phyloP scores from a whole-genome alignment of 2,329 filamentous ascomycete genomes.

The Exophiala dermatitidis region DNA sequence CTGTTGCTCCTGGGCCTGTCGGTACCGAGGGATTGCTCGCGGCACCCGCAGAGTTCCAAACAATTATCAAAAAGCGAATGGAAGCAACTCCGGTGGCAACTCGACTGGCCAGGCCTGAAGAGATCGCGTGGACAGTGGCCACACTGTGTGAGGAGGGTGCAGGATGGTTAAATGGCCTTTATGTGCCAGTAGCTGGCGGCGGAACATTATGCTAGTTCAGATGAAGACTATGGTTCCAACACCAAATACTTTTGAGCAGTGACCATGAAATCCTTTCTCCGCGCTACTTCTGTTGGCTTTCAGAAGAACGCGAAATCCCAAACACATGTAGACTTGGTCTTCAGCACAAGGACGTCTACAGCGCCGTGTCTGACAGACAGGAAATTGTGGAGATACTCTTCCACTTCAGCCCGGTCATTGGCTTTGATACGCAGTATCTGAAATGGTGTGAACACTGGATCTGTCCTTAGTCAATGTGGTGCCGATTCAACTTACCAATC shows the following conservation, averaged over 20 bases:
- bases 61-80: slow-evolving; percentile 37
- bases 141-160: slow-evolving; percentile 42
- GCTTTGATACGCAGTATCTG: too few relatives aligned
- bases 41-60: slow-evolving; percentile 39
- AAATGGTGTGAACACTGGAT: neutral
- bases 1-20: slow-evolving; percentile 29
- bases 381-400: too few relatives aligned
- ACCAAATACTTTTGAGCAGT: neutral
- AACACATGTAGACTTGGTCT: slow-evolving; percentile 1
- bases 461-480: neutral
- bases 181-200: slow-evolving; percentile 29
- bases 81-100: slow-evolving; percentile 40
- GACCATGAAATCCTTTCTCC: neutral
- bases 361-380: neutral
- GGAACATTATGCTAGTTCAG: neutral
- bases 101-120: slow-evolving; percentile 39
- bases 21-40: slow-evolving; percentile 29
- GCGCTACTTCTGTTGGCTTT: neutral
- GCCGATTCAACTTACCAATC: slow-evolving; percentile 1
- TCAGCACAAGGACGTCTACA: neutral
- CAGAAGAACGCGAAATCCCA: too few relatives aligned
- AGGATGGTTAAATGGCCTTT: slow-evolving; percentile 44
- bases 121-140: slow-evolving; percentile 43
- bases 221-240: neutral
- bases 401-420: too few relatives aligned